phyloP scores from a whole-genome alignment of 2,329 filamentous ascomycete species.

The Alternaria triticina region DNA sequence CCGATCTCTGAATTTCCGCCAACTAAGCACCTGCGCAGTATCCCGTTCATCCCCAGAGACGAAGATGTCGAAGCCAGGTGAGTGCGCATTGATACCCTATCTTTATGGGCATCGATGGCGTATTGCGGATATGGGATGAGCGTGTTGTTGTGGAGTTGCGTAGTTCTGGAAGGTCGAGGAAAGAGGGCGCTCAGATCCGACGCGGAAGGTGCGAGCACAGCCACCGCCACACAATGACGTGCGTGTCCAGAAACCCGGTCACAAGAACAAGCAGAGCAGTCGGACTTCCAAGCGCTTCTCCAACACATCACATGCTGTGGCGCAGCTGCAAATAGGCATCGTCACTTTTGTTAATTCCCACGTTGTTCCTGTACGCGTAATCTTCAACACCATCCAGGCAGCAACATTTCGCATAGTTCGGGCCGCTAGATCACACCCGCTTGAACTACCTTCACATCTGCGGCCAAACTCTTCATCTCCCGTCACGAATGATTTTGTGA shows the following conservation, averaged over 20 bases:
- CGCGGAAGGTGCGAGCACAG: constrained; percentile 2
- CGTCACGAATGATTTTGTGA: background rate
- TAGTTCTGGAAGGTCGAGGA: background rate
- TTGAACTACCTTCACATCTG: background rate
- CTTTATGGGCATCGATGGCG: background rate
- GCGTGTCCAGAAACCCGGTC: background rate
- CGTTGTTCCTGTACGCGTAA: constrained; percentile 23
- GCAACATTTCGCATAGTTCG: constrained; percentile 30
- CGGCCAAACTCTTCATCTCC: background rate
- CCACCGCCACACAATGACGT: constrained; percentile 23
- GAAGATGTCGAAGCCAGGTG: background rate
- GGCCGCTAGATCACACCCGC: background rate
- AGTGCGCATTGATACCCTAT: background rate
- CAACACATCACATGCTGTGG: constrained; percentile 35
- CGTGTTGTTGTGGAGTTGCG: background rate
- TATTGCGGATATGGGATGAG: background rate
- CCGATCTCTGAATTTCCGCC: background rate
- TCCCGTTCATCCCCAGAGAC: background rate
- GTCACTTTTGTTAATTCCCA: constrained; percentile 19
- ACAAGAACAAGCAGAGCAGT: constrained; percentile 4
- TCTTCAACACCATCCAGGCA: constrained; percentile 33
- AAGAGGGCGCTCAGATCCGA: background rate
- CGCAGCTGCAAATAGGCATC: constrained; percentile 24
- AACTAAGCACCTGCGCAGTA: background rate
- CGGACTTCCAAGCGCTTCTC: constrained; percentile 1